Conservation (phyloP, 805 yeast genomes). For the Candida chauliodis region DNA sequence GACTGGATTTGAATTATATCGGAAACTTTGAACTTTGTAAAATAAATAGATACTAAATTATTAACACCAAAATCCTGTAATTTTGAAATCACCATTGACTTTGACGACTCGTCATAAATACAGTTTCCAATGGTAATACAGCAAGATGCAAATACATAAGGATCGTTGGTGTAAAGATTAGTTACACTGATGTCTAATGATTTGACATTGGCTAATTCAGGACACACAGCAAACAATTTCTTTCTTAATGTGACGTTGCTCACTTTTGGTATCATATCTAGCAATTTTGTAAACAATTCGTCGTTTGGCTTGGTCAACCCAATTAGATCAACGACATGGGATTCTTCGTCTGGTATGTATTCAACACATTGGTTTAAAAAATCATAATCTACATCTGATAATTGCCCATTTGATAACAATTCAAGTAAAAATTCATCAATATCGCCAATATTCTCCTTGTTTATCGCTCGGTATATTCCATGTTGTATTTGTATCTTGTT, state of each 20-base stretch:
- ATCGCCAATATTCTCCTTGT: neutral
- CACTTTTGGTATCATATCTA: neutral
- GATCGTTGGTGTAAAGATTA: slow-evolving; percentile 5
- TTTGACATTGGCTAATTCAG: slow-evolving; percentile 2
- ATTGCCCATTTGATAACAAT: slow-evolving; percentile 4
- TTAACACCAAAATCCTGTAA: slow-evolving; percentile 6
- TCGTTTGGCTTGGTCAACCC: slow-evolving; percentile 1
- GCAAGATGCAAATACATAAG: slow-evolving; percentile 27
- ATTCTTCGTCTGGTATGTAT: neutral
- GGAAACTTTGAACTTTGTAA: slow-evolving; percentile 15
- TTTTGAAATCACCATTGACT: slow-evolving; percentile 8
- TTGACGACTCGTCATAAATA: slow-evolving; percentile 18
- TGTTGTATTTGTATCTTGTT: slow-evolving; percentile 7
- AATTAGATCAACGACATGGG: neutral
- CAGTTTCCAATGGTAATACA: slow-evolving; percentile 36
- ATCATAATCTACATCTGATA: neutral
- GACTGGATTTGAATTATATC: slow-evolving; percentile 38
- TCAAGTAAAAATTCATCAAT: slow-evolving; percentile 8
- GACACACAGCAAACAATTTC: slow-evolving; percentile 5
- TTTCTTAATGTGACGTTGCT: neutral
- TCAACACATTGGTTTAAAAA: slow-evolving; percentile 1
- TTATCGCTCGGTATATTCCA: neutral
- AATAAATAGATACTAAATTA: slow-evolving; percentile 19
- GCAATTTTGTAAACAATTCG: neutral
- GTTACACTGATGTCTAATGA: neutral